Base-by-base conservation (phyloP, 2,329 filamentous ascomycete species). In the Cadophora gregata region DNA sequence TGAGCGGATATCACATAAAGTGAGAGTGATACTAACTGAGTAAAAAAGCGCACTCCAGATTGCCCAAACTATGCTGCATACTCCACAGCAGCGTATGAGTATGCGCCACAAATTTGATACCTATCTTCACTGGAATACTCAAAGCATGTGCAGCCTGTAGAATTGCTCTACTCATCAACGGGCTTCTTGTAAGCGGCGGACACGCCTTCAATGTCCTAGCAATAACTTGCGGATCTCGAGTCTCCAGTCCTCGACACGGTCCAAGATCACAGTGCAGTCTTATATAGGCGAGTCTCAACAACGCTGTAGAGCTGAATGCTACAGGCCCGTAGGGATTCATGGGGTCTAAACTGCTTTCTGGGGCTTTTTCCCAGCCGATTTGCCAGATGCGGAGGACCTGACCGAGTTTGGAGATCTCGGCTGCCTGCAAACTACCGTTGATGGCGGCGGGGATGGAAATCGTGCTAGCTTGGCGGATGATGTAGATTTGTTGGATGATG, bases 401-500 rank as follows among this genome's bases (percentile, higher is more conserved):
- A 1, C 81, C 80, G 2, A 87, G 82, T 60, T 86, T 84, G 45
- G 87, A 85, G 2, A 87, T 82, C 65, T 88, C 85, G 53, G 87
- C 84, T 0, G 81, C 78, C 4, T 48, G 59, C 2, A 71, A 53
- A 31, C 45, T 55, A 12, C 59, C 47, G 25, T 58, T 51, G 1
- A 55, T 8, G 14, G 58, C 53, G n/a, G 50, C 7, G 10, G 45
- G 53, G 10, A 21, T 64, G 27, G 59, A 31, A 21, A 58, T 55
- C 12, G 29, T 56, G 5, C 50, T 60, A 14, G 47, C 55, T 33
- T 69, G 62, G 7, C 63, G 90, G 29, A 90, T 77, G 45, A 92
- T 81, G 75, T 89, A 92, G 14, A 92, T 88, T 69, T 91, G 89
- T 72, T 93, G 90, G 12, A 92, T 84, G 33, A 93, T 77, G 3